Conservation (phyloP, 2,329 filamentous ascomycete species). For the Chaetomium sp. region DNA sequence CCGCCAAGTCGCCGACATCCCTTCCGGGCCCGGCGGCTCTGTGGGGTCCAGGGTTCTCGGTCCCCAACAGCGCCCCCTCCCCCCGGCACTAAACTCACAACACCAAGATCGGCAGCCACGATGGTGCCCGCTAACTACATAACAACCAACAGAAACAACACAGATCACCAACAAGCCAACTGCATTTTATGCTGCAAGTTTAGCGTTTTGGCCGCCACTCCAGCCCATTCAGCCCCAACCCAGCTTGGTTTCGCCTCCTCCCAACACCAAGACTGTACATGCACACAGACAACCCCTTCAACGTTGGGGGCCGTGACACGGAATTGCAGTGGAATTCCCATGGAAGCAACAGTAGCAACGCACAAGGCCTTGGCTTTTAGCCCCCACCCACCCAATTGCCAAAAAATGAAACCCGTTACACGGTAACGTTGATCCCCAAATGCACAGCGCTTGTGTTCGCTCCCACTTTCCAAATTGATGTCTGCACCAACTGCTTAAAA, state of each 20-base stretch:
- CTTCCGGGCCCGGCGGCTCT: not conserved
- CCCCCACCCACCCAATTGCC: not conserved
- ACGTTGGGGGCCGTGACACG: not conserved
- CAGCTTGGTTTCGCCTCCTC: not conserved
- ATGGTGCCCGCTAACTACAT: not conserved
- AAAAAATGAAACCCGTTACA: slow-evolving; percentile 1
- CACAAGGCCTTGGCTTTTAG: not conserved
- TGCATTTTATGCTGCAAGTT: not conserved
- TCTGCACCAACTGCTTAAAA: not conserved
- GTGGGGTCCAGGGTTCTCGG: not conserved
- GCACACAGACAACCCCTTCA: not conserved
- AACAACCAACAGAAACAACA: slow-evolving; percentile 1
- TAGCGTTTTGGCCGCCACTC: not conserved
- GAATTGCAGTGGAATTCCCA: not conserved
- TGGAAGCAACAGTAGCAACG: not conserved
- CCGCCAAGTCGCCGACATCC: not conserved
- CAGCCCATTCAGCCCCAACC: not conserved
- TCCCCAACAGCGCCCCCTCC: not conserved
- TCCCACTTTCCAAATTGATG: not conserved
- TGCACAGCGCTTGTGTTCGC: slow-evolving; percentile 1
- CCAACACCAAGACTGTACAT: not conserved
- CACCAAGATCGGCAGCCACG: not conserved
- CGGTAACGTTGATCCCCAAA: not conserved
- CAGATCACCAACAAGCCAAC: not conserved
- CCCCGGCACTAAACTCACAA: not conserved